phyloP scores from a whole-genome alignment of 2,329 filamentous ascomycete species.

The Fusarium continuum region DNA sequence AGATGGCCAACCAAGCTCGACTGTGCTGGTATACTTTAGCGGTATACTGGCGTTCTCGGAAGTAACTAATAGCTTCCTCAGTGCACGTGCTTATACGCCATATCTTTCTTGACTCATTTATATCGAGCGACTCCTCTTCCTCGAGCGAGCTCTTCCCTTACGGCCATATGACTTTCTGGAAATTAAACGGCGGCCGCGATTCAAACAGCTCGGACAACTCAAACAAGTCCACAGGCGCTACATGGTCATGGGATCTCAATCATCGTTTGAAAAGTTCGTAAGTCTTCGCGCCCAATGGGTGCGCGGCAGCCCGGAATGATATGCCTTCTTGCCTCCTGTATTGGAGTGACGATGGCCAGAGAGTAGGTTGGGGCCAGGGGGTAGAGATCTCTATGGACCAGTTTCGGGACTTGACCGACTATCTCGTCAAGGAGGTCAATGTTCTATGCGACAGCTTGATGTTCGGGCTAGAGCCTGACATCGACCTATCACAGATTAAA shows the following conservation, averaged over 20 bases:
- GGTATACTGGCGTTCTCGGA: not conserved
- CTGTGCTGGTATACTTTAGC: not conserved
- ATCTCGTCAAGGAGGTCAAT: not conserved
- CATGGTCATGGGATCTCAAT: not conserved
- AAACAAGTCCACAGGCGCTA: not conserved
- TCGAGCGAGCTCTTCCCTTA: not conserved
- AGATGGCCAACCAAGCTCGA: not conserved
- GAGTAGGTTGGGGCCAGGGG: not conserved
- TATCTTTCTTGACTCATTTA: not conserved
- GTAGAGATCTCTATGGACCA: not conserved
- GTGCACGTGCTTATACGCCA: not conserved
- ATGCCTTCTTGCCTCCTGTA: not conserved
- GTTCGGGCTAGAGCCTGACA: not conserved
- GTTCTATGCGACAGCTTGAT: not conserved
- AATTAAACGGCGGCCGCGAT: not conserved
- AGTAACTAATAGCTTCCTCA: not conserved
- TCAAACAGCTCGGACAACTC: not conserved
- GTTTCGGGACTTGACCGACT: not conserved
- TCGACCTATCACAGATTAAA: not conserved
- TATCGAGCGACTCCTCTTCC: not conserved
- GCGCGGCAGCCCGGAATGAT: not conserved
- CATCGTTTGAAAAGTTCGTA: not conserved
- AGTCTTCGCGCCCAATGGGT: not conserved
- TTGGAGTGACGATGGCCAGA: not conserved
- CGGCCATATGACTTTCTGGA: not conserved